phyloP scores from a whole-genome alignment of 768 basidiomycete genomes.

The Pholiota conissans region DNA sequence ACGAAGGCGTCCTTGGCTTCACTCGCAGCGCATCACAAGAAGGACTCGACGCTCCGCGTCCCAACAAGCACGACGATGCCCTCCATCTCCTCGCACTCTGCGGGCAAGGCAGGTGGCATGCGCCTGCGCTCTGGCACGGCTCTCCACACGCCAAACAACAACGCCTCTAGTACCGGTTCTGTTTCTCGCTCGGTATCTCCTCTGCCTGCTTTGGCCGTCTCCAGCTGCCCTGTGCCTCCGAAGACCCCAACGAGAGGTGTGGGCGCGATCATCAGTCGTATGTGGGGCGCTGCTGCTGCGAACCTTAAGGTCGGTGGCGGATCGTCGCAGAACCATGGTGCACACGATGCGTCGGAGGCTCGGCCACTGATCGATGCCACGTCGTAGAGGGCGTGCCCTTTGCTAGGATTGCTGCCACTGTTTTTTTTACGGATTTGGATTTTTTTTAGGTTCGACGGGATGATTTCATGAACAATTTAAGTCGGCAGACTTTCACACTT shows the following conservation, averaged over 20 bases:
- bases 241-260: slow-evolving; percentile 25
- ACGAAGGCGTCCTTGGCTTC: slow-evolving; percentile 16
- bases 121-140: slow-evolving; percentile 17
- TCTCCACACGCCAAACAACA: background rate
- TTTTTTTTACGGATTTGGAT: no score
- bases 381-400: no score
- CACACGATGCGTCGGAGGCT: slow-evolving; percentile 10
- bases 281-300: slow-evolving; percentile 65
- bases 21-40: slow-evolving; percentile 8
- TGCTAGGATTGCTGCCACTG: no score
- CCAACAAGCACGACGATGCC: slow-evolving; percentile 34
- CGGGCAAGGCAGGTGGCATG: slow-evolving; percentile 7
- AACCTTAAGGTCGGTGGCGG: slow-evolving; percentile 25
- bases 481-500: background rate
- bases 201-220: background rate
- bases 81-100: slow-evolving; percentile 18
- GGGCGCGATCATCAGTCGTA: slow-evolving; percentile 64
- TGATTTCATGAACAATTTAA: no score
- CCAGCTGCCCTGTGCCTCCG: background rate
- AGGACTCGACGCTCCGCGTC: slow-evolving; percentile 21
- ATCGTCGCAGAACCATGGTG: slow-evolving; percentile 13
- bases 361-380: slow-evolving; percentile 9
- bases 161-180: background rate
- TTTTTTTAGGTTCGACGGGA: no score
- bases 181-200: background rate